Percentiles rank a stretch among this genome's conserved stretches.
Evolutionary conservation across 129 eudicot species (phyloP).

Genomic region (Pulicaria dysenterica): DNA sequence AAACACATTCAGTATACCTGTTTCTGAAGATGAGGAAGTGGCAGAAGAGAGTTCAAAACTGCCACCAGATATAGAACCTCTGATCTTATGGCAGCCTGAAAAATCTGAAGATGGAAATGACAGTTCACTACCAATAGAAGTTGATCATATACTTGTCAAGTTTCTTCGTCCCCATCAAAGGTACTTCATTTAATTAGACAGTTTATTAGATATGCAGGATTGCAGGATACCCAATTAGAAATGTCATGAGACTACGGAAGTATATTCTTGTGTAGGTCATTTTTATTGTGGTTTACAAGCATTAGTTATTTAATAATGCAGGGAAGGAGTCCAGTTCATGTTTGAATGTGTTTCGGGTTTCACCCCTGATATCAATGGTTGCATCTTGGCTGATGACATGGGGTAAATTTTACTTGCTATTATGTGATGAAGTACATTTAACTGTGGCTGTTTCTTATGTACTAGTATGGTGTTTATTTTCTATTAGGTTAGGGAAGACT

Average conservation of each 20-base stretch:
- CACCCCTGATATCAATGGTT: slow-evolving; percentile 67
- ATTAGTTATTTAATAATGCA: slow-evolving; percentile 42
- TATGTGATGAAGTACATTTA: slow-evolving; percentile 11
- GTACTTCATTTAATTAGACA: slow-evolving; percentile 36
- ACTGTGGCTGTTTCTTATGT: slow-evolving; percentile 17
- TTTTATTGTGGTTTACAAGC: slow-evolving; percentile 25
- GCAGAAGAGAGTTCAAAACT: slow-evolving; percentile 51
- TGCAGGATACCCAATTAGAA: neutral
- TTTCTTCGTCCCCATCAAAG: slow-evolving; percentile 98
- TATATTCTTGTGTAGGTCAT: neutral
- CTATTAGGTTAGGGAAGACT: slow-evolving; percentile 98
- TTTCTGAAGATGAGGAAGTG: slow-evolving; percentile 50
- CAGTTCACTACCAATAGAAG: slow-evolving; percentile 46
- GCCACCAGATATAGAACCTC: slow-evolving; percentile 88
- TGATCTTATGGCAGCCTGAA: slow-evolving; percentile 86
- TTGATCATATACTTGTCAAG: slow-evolving; percentile 77
- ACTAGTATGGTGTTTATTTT: slow-evolving; percentile 13
- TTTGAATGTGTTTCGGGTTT: slow-evolving; percentile 92
- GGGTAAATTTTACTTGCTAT: slow-evolving; percentile 56
- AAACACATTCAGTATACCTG: slow-evolving; percentile 42
- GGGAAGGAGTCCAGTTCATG: slow-evolving; percentile 99
- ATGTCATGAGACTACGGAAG: neutral
- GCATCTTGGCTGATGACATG: slow-evolving; percentile 99
- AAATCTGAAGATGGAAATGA: slow-evolving; percentile 47
- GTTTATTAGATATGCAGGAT: slow-evolving; percentile 8